phyloP scores from a whole-genome alignment of 768 basidiomycete species.

The Amanita molliuscula region DNA sequence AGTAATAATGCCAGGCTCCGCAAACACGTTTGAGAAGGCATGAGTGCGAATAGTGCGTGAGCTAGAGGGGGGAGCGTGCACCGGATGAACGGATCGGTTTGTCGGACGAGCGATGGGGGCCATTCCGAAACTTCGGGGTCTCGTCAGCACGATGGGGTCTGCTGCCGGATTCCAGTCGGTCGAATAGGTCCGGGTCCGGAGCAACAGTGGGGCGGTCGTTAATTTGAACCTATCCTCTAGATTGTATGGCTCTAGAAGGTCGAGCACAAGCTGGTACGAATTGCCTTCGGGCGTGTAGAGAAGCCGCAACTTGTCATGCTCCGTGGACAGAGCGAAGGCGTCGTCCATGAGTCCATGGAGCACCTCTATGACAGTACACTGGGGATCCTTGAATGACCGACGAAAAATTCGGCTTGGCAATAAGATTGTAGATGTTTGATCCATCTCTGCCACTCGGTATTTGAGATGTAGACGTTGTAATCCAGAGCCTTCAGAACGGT shows the following conservation, averaged over 20 bases:
- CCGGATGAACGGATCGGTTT: background rate
- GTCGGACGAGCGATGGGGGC: constrained; percentile 5
- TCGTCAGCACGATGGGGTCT: constrained; percentile 2
- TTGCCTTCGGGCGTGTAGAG: background rate
- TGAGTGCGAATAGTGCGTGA: background rate
- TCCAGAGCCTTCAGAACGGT: constrained; percentile 11
- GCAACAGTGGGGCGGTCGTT: background rate
- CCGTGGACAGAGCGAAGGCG: background rate
- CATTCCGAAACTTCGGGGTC: constrained; percentile 1
- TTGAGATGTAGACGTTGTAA: constrained; percentile 10
- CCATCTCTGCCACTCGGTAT: constrained; percentile 9
- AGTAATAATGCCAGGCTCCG: background rate
- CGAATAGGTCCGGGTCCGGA: constrained; percentile 1
- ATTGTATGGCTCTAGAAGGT: background rate
- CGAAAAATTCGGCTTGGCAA: background rate
- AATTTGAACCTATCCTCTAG: constrained; percentile 1
- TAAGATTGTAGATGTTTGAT: constrained; percentile 1
- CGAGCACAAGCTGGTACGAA: constrained; percentile 3
- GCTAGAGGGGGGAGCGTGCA: background rate
- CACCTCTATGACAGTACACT: background rate
- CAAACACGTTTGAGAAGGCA: constrained; percentile 1
- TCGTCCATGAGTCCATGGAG: background rate
- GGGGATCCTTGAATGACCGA: background rate
- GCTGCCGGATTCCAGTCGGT: constrained; percentile 9
- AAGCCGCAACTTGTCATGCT: background rate